Base-by-base conservation (phyloP, 805 yeast genomes). In the Ogataea salicorniae region DNA sequence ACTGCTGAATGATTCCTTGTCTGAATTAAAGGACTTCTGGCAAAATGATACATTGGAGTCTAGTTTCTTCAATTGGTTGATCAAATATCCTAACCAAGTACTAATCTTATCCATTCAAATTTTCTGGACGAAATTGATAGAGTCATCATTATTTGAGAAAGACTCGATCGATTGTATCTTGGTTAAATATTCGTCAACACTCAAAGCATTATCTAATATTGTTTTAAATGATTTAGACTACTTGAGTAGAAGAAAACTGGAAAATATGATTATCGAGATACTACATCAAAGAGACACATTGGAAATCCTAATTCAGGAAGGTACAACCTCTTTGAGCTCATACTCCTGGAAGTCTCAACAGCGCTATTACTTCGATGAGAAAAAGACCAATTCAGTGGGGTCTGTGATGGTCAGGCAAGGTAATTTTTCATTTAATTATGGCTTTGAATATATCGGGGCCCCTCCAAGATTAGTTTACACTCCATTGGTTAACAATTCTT, bases 381-480 rank as follows among this genome's bases (percentile, higher is more conserved):
- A 48, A 1, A 55, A 49, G 2, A 34, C 42, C 0, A 75, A 74
- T 13, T 7, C 16, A 40, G 15, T 29, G 2, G 22, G 37, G 11
- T 38, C 46, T 9, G 59, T 87, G 5, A 53, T 41, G 0, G 73
- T 90, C 0, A 62, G 57, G n/a, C 87, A 82, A 44, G 77, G 82
- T 3, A 68, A 75, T 16, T 70, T 79, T 13, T 48, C 57, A 0
- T 76, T 83, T 46, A 45, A 23, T 1, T 92, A 92, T 59, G 96
- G 96, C 0, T 88, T 79, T 62, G 96, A 90, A 58, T 92, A 87
- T 54, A 71, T 83, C 8, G 97, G 97, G 0, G 71, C 80, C 1
- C 81, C 84, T 3, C 87, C 84, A 17, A 75, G 82, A 46, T 68
- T 91, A 20, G 95, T 92, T 0, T 75, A 79, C 46, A 92, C 97